Conservation (phyloP, 345 rosid genomes). For the Toxicodendron radicans region DNA sequence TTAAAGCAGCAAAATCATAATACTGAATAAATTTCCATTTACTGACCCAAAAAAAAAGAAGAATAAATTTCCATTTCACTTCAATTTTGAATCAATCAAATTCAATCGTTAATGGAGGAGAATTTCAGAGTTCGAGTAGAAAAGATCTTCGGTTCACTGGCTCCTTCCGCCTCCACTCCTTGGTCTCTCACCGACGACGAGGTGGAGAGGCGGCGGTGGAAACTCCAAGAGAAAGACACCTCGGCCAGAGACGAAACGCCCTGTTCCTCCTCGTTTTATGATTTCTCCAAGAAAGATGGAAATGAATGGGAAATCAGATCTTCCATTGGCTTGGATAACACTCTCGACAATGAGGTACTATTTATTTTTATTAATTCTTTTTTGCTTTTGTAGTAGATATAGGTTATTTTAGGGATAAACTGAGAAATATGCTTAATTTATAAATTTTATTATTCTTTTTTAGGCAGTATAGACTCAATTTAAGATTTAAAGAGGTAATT, state of each 20-base stretch:
- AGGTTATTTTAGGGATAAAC: too few relatives aligned
- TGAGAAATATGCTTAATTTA: too few relatives aligned
- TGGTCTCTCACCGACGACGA: slow-evolving; percentile 55
- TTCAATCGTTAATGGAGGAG: slow-evolving; percentile 31
- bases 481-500: too few relatives aligned
- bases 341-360: slow-evolving; percentile 79
- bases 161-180: slow-evolving; percentile 28
- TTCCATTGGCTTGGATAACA: slow-evolving; percentile 70
- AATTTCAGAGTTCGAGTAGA: slow-evolving; percentile 54
- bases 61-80: too few relatives aligned
- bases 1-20: too few relatives aligned
- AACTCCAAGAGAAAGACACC: slow-evolving; percentile 18
- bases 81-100: too few relatives aligned
- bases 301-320: slow-evolving; percentile 79
- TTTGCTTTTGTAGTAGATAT: not conserved
- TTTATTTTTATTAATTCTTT: not conserved
- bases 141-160: slow-evolving; percentile 59
- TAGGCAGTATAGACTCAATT: too few relatives aligned
- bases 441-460: too few relatives aligned
- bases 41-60: too few relatives aligned
- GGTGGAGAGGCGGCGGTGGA: slow-evolving; percentile 39
- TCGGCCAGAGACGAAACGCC: slow-evolving; percentile 50
- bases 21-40: too few relatives aligned
- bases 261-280: slow-evolving; percentile 52
- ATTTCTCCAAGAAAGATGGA: slow-evolving; percentile 26